A percentile compares a stretch with the other conserved stretches of the same genome.
Conservation (phyloP, 805 yeast species). For the Wickerhamomyces ciferrii region DNA sequence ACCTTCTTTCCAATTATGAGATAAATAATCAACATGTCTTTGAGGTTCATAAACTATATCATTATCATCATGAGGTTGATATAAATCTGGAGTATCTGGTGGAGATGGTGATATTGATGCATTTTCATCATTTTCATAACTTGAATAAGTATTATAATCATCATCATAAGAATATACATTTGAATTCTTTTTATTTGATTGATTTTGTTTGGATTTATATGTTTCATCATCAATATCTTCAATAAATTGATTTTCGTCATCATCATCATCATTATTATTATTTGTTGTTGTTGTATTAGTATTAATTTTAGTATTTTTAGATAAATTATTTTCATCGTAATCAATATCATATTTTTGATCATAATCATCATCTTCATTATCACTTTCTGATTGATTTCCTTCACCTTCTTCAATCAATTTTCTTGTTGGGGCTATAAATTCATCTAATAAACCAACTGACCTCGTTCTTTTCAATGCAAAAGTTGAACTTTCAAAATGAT, state of each 20-base stretch:
- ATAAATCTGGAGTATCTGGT: constrained; percentile 20
- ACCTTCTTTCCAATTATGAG: constrained; percentile 92
- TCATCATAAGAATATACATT: constrained; percentile 14
- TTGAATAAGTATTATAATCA: constrained; percentile 5
- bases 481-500: constrained; percentile 63
- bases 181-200: constrained; percentile 2
- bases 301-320: background rate
- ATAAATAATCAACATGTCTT: constrained; percentile 88
- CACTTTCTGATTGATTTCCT: constrained; percentile 1
- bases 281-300: background rate
- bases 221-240: constrained; percentile 16
- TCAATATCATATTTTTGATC: constrained; percentile 1
- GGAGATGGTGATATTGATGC: constrained; percentile 28
- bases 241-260: constrained; percentile 14
- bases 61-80: constrained; percentile 66
- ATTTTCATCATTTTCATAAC: constrained; percentile 13
- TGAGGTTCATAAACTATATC: constrained; percentile 78
- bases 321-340: constrained; percentile 5
- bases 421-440: constrained; percentile 47
- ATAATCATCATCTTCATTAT: background rate
- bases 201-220: constrained; percentile 6
- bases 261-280: background rate
- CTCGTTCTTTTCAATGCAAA: constrained; percentile 77
- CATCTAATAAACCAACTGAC: constrained; percentile 76
- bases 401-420: constrained; percentile 27